These are phyloP conservation scores for Gaultheria prostrata DNA, from an alignment of 148 eudicot genomes.

Conservation along the genomic window DNA sequence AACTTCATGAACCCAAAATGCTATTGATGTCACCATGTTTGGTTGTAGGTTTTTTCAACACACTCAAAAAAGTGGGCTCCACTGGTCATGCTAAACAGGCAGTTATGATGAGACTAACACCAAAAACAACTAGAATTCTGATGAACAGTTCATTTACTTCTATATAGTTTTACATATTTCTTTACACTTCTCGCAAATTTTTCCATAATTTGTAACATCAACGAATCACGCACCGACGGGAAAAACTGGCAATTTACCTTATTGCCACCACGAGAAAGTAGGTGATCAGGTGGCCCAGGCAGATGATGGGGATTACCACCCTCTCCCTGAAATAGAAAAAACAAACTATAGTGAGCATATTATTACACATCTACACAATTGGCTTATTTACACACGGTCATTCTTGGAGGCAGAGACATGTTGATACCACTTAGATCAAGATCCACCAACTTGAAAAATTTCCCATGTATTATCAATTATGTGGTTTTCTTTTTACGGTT, in stretches of 20 bases:
- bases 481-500: not conserved
- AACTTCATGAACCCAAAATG: not conserved
- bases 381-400: not conserved
- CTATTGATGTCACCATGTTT: not conserved
- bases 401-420: not conserved
- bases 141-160: not conserved
- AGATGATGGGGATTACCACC: slow-evolving; percentile 24
- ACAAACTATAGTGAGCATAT: not conserved
- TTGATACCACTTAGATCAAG: not conserved
- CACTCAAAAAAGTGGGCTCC: not conserved
- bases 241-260: slow-evolving; percentile 29
- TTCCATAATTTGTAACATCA: not conserved
- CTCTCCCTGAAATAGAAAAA: slow-evolving; percentile 19
- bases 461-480: not conserved
- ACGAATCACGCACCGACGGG: not conserved
- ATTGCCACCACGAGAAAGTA: slow-evolving; percentile 34
- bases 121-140: not conserved
- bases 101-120: not conserved
- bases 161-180: not conserved
- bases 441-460: not conserved
- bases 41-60: not conserved
- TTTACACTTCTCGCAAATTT: not conserved
- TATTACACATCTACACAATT: not conserved
- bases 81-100: not conserved
- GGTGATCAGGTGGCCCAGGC: slow-evolving; percentile 40